These are phyloP conservation scores for Abeoforma whisleri DNA, from an alignment of 78 protist genomes.

Conservation along the genomic window DNA sequence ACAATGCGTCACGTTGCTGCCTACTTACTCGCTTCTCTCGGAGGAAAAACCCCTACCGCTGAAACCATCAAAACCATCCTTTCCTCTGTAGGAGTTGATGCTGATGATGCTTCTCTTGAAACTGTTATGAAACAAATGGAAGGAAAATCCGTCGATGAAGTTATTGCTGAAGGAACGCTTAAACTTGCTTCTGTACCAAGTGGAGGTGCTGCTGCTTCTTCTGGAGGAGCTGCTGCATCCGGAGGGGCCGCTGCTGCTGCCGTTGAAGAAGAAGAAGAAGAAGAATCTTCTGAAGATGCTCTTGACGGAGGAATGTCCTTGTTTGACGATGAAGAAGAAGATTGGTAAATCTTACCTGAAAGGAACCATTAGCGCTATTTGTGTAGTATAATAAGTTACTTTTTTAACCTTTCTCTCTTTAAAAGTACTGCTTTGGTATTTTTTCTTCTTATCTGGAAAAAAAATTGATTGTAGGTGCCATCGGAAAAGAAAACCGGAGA, in stretches of 20 bases:
- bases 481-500: too few relatives aligned
- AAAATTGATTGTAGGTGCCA: too few relatives aligned
- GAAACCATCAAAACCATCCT: slow-evolving; percentile 56
- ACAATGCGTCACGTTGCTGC: slow-evolving; percentile 72
- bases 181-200: slow-evolving; percentile 58
- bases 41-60: slow-evolving; percentile 53
- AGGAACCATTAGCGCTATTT: too few relatives aligned
- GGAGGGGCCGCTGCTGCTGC: slow-evolving; percentile 43
- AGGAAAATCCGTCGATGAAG: slow-evolving; percentile 59
- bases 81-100: slow-evolving; percentile 48
- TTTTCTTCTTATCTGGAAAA: too few relatives aligned
- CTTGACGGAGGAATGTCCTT: background rate
- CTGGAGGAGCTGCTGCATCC: slow-evolving; percentile 47
- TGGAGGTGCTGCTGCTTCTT: slow-evolving; percentile 56
- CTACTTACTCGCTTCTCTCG: slow-evolving; percentile 66
- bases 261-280: slow-evolving; percentile 12
- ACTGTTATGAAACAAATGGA: slow-evolving; percentile 45
- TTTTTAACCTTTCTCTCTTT: too few relatives aligned
- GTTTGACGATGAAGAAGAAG: background rate
- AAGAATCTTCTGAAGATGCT: slow-evolving; percentile 38
- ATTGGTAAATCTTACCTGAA: too few relatives aligned
- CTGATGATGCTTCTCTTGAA: slow-evolving; percentile 45
- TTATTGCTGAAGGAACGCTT: slow-evolving; percentile 50
- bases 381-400: too few relatives aligned
- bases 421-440: too few relatives aligned